Evolutionary conservation across 2,329 filamentous ascomycete species (phyloP).

Genomic region (Penicillium digitatum): DNA sequence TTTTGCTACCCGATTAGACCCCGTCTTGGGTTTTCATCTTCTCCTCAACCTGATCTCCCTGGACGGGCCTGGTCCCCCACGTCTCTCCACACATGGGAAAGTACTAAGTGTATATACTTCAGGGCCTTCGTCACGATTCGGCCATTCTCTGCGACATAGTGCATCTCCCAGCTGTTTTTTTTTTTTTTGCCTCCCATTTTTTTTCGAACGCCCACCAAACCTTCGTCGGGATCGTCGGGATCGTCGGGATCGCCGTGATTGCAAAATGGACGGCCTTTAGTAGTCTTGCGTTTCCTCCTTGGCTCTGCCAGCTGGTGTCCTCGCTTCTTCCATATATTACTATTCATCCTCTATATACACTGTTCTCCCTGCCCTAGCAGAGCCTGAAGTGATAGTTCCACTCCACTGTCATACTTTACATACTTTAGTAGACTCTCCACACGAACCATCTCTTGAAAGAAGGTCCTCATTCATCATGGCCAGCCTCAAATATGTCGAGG

Average conservation of each 20-base stretch:
- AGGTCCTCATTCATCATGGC: conserved; percentile 12
- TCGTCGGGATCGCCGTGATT: neutral
- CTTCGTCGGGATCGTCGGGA: too few species aligned
- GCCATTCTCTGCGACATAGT: neutral
- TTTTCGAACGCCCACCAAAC: neutral
- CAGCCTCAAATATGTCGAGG: conserved; percentile 28
- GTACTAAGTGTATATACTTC: neutral
- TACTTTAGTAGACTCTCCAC: neutral
- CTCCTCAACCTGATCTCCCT: neutral
- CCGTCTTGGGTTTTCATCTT: neutral
- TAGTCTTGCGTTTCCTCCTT: conserved; percentile 11
- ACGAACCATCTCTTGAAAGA: neutral
- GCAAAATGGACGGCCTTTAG: conserved; percentile 14
- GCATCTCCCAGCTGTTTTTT: neutral
- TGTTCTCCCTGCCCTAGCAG: neutral
- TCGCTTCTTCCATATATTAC: neutral
- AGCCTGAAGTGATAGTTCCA: neutral
- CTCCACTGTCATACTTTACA: neutral
- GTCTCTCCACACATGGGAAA: neutral
- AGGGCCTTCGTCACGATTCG: neutral
- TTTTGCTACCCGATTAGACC: conserved; percentile 14
- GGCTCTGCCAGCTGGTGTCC: neutral
- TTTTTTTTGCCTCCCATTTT: neutral
- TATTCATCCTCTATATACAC: neutral
- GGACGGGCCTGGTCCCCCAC: neutral